Conservation (phyloP, 495 filamentous ascomycete genomes). For the Aspergillus bridgeri region DNA sequence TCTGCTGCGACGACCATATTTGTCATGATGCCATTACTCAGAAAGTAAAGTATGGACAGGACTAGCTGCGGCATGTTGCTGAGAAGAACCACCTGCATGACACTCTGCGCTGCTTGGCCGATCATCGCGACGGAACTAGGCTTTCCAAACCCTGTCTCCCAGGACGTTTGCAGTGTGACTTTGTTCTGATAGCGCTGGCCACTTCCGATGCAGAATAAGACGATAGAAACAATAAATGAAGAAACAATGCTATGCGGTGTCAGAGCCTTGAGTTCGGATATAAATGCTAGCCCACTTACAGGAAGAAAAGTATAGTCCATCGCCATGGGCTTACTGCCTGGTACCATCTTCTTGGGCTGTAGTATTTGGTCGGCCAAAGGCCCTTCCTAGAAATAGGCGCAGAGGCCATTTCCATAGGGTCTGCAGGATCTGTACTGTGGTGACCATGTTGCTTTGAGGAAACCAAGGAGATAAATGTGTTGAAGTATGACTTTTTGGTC, state of each 20-base stretch:
- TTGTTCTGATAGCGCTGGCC: background rate
- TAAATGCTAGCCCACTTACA: background rate
- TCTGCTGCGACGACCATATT: conserved; percentile 33
- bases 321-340: background rate
- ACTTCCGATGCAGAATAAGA: background rate
- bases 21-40: conserved; percentile 33
- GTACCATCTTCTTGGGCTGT: background rate
- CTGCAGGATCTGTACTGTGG: background rate
- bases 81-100: conserved; percentile 7
- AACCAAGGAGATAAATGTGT: background rate
- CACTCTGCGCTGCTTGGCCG: background rate
- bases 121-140: background rate
- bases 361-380: too few species aligned
- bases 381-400: background rate
- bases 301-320: background rate
- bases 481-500: background rate
- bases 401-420: background rate
- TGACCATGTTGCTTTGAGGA: background rate
- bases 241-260: background rate
- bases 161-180: background rate
- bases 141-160: background rate
- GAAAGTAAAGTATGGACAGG: conserved; percentile 37
- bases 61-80: conserved; percentile 24
- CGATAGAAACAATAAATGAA: background rate
- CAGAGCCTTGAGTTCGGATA: too few species aligned